These are phyloP conservation scores for Aspergillus texensis DNA, from an alignment of 2,329 filamentous ascomycete genomes.

Conservation along the genomic window DNA sequence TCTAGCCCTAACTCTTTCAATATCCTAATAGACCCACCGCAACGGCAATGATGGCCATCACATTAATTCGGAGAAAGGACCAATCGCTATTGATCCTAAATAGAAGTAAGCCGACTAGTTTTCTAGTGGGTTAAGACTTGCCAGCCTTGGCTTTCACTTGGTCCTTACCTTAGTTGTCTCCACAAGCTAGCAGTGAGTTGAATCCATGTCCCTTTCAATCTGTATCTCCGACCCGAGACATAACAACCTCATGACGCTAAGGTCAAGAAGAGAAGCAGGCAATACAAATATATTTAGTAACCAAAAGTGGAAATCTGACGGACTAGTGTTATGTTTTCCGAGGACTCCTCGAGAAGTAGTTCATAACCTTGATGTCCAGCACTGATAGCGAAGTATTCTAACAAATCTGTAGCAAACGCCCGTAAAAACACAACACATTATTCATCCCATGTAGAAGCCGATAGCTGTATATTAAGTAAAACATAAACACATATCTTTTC, in stretches of 20 bases:
- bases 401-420: neutral
- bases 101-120: neutral
- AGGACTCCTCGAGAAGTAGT: no score
- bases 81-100: neutral
- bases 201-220: no score
- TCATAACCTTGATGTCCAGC: no score
- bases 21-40: neutral
- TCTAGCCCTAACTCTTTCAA: neutral
- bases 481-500: neutral
- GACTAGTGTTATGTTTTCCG: neutral
- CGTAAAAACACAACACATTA: neutral
- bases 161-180: neutral
- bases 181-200: neutral
- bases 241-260: no score
- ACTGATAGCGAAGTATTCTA: neutral
- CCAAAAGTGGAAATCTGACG: no score
- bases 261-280: no score
- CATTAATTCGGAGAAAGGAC: neutral
- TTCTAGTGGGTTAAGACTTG: neutral
- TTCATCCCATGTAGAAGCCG: neutral
- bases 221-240: no score
- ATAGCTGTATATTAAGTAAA: neutral
- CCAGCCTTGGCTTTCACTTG: neutral
- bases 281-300: no score
- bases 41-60: neutral